phyloP scores from a whole-genome alignment of 768 basidiomycete genomes.

The Gymnopilus dilepis region DNA sequence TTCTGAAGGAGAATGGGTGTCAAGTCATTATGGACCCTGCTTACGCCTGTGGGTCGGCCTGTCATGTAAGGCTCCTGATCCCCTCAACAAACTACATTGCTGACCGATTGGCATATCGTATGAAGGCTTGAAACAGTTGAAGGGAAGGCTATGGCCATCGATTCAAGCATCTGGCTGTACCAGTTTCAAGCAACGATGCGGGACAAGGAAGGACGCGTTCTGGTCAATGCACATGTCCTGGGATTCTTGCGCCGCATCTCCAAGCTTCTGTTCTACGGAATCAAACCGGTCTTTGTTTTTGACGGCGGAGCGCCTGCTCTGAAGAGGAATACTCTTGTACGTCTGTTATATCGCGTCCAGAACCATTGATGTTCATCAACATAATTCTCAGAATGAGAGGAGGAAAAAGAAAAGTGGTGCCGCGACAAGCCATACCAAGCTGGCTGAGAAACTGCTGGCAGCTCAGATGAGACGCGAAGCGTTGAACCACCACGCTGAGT shows the following conservation, averaged over 20 bases:
- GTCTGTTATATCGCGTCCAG: conserved; percentile 28
- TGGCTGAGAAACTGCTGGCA: conserved; percentile 91
- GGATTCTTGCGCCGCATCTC: conserved; percentile 90
- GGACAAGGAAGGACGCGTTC: conserved; percentile 89
- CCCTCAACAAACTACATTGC: not conserved
- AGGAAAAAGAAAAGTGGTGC: conserved; percentile 93
- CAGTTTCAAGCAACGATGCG: conserved; percentile 99
- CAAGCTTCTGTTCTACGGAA: conserved; percentile 95
- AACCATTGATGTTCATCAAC: not conserved
- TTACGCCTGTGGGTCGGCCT: conserved; percentile 93
- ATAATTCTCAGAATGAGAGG: conserved; percentile 68
- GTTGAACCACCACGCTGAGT: conserved; percentile 70
- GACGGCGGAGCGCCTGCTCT: conserved; percentile 94
- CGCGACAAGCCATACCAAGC: conserved; percentile 79
- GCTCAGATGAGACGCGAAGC: conserved; percentile 93
- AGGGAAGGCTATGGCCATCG: conserved; percentile 95
- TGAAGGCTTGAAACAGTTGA: conserved; percentile 90
- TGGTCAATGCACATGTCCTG: conserved; percentile 93
- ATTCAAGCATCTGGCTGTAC: conserved; percentile 99
- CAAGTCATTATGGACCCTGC: conserved; percentile 92
- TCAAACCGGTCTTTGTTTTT: conserved; percentile 98
- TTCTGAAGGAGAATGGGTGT: conserved; percentile 76
- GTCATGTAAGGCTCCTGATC: conserved; percentile 67
- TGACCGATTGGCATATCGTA: not conserved
- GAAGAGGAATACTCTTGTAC: conserved; percentile 88